A percentile compares a stretch with the other conserved stretches of the same genome.
These are phyloP conservation scores for Yamadazyma songkhlaensis DNA, from an alignment of 1,139 yeast genomes.

Conservation along the genomic window DNA sequence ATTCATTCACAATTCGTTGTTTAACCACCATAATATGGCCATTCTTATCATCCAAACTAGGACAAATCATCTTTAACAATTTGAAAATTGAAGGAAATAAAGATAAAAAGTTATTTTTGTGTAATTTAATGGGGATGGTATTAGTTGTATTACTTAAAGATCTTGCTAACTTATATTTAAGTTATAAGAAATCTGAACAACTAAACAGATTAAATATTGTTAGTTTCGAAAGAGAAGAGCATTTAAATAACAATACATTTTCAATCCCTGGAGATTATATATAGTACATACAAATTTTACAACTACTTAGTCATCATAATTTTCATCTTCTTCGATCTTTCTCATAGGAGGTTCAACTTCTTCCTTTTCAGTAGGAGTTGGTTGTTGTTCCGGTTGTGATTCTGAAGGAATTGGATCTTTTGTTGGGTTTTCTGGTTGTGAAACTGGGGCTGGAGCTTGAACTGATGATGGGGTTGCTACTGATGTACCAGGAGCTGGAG, in stretches of 20 bases:
- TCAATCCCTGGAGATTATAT: constrained; percentile 4
- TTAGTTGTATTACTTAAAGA: constrained; percentile 36
- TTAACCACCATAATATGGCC: constrained; percentile 44
- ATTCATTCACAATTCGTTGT: constrained; percentile 26
- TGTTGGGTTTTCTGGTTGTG: background rate
- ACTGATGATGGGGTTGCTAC: constrained; percentile 4
- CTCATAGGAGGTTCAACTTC: constrained; percentile 68
- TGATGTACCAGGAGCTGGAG: constrained; percentile 4
- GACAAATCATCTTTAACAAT: constrained; percentile 19
- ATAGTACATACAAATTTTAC: constrained; percentile 4
- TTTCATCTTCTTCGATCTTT: constrained; percentile 77
- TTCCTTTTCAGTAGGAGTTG: constrained; percentile 32
- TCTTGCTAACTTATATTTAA: constrained; percentile 27
- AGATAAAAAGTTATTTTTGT: constrained; percentile 26
- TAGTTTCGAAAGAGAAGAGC: constrained; percentile 6
- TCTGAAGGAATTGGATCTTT: background rate
- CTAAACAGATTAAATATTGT: constrained; percentile 20
- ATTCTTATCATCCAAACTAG: constrained; percentile 33
- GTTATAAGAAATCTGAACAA: constrained; percentile 25
- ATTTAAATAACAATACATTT: constrained; percentile 2
- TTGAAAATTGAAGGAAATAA: constrained; percentile 14
- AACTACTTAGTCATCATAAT: constrained; percentile 67
- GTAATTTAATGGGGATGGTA: constrained; percentile 34
- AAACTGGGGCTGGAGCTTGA: constrained; percentile 4
- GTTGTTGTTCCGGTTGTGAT: constrained; percentile 13